Evolutionary conservation across 371 early-diverging fungal genomes (phyloP), one percentile per base, ranked within the genome.

Genomic region (Gilbertella persicaria): DNA sequence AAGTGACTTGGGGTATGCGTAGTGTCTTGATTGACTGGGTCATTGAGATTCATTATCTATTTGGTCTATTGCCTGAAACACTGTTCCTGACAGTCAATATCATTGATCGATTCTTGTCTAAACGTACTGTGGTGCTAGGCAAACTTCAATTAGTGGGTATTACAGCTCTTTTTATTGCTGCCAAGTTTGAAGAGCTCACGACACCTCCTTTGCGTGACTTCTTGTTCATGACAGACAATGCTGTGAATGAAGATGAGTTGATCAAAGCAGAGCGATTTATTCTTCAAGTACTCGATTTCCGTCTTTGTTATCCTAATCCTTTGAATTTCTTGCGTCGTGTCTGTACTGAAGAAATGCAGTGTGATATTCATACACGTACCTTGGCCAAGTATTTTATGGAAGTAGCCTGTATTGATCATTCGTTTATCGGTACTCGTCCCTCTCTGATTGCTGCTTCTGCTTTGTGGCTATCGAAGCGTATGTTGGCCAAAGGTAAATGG

Each of bases 121-220:
- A 68, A 40, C 90, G 96, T 28, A 78, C 82, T 2, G 93, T 98
- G 1, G 85, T 91, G 0, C 60, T 94, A 24, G 78, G 78, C 44
- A 98, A 97, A 64, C 85, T 99, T 12, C 99, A 99, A 67, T 82
- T 99, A 12, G 97, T 99, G n/a, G 99, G 99, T 2, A 80, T 97
- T 37, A 89, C 97, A 0, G 85, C 95, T 1, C 64, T 99, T 54
- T 91, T 96, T 58, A 85, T 99, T 51, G 97, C 99, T 0, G 76
- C 94, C 58, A 99, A 99, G 70, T 96, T 95, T 74, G 99, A 99
- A 80, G 99, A 99, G 69, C 87, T 95, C 36, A 67, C 82, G 23
- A 79, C 88, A 0, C 99, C 97, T 14, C 82, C 87, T 6, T 64
- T 97, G 25, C 64, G 82, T 45, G 88, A 93, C 65, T 91, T 94